Base-by-base conservation (phyloP, 768 basidiomycete species). In the Trametes meyenii region DNA sequence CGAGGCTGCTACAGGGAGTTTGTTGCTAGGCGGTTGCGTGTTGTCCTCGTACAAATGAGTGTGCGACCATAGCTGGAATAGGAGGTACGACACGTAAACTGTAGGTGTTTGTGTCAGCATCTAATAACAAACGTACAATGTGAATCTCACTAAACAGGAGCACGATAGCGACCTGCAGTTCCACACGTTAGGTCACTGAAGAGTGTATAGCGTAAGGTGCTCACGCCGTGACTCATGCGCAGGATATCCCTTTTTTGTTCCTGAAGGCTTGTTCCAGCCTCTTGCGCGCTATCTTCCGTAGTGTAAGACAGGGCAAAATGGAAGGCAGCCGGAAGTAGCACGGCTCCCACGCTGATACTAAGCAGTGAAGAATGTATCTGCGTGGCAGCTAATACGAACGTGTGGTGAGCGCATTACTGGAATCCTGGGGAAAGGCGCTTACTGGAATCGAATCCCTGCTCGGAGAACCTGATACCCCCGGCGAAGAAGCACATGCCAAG, bases 401-500 rank as follows among this genome's bases (percentile, higher is more conserved):
- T 35, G 21, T 7, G 2, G 2, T 50, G 29, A 50, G 33, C 19
- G 24, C 7, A 12, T 13, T 3, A 5, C 10, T 8, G 7, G 16
- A 39, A 6, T 24, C 23, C 16, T 5, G 19, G 3, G 21, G 8
- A 12, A 42, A 13, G 12, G 23, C 11, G 73, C 85, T 55, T 67
- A 92, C 90, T 86, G 3, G 79, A 71, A 62, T 90, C 86, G 62
- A 92, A 92, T 1, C 83, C 88, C 72, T 93, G 92, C 69, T 93
- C 89, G 2, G 88, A 85, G 65, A 87, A 93, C 14, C 83, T 81
- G 63, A 86, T 68, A 0, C 91, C 91, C 14, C 92, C 91, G 0
- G 90, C 92, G 63, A 94, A 89, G 74, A 93, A 91, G 66, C 90
- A 91, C 73, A 94, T 84, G 17, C 92, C 92, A 12, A 94, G 81